Conservation (phyloP, 2,329 filamentous ascomycete genomes). For the Colletotrichum sojae region DNA sequence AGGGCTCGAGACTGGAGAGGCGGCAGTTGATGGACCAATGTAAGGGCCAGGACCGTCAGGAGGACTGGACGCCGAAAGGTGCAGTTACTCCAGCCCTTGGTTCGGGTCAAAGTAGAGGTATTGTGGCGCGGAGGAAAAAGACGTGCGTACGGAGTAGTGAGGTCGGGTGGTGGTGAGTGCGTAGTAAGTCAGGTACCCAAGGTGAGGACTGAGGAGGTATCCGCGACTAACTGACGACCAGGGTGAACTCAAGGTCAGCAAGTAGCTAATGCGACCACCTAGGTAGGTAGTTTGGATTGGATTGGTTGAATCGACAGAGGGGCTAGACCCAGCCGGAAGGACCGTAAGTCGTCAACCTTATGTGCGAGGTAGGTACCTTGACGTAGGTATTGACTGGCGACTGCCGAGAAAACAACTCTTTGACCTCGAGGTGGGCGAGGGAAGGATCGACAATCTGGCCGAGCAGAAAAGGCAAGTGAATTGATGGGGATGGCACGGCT, state of each 20-base stretch:
- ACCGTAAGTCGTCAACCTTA: background rate
- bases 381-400: background rate
- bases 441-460: conserved; percentile 26
- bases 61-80: background rate
- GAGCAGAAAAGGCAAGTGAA: background rate
- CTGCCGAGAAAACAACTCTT: conserved; percentile 15
- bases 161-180: too few relatives aligned
- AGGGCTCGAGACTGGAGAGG: conserved; percentile 29
- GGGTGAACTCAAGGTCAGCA: too few relatives aligned
- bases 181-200: too few relatives aligned
- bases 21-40: conserved; percentile 23
- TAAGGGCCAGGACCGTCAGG: background rate
- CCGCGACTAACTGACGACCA: too few relatives aligned
- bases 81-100: background rate
- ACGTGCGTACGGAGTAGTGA: too few relatives aligned
- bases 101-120: too few relatives aligned
- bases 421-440: conserved; percentile 10
- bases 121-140: too few relatives aligned
- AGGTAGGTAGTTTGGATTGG: background rate
- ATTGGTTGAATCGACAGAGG: background rate
- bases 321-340: conserved; percentile 13
- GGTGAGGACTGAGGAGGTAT: too few relatives aligned
- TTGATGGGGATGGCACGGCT: conserved; percentile 8
- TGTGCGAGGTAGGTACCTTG: background rate
- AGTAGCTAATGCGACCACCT: background rate